Base-by-base conservation (phyloP, 192 early-diverging fungal genomes). In the Podila clonocystis region DNA sequence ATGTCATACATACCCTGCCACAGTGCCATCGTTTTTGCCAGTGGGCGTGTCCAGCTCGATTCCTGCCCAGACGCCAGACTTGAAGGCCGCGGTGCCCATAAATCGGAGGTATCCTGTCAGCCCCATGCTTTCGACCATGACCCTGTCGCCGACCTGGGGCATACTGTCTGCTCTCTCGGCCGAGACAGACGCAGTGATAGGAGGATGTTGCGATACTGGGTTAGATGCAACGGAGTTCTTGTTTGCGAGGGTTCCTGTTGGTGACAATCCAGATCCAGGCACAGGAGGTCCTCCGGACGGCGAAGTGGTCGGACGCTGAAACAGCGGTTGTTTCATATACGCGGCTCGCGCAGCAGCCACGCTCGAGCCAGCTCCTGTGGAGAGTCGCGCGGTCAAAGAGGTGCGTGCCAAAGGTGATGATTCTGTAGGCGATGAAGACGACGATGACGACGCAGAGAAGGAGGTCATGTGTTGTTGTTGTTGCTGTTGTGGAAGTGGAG, bases 1-100 rank as follows among this genome's bases (percentile, higher is more conserved):
- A 61, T 36, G 9, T 36, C 34, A 36, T 36, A 36, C 79, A 68
- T 82, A 90, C 89, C 87, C 94, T 19, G 83, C 85, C 33, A 93
- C 93, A n/a, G 84, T 87, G 55, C 94, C 94, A 45, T 93, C 88
- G 72, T 95, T 95, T 78, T 95, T 95, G 33, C 94, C 94, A 48
- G 86, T 87, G 12, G 74, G 72, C 36, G 88, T 88, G 62, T 95
- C 93, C 3, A 95, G 82, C 79, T 93, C 92, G 52, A 95, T 86
- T 45, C 94, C 94, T 26, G 93, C 94, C 93, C 93, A 95, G 20
- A 85, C 78, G 2, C 93, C 94, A 45, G 87, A 83, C 73, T 94
- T 94, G 63, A 92, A 91, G 22, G 90, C 84, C 33, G 91, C 86
- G 20, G 89, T 83, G 34, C 94, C 94, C n/a, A 95, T 68, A 71